A percentile compares a stretch with the other conserved stretches of the same genome.
Conservation (phyloP, 805 yeast genomes). For the Yamadazyma phyllophila region DNA sequence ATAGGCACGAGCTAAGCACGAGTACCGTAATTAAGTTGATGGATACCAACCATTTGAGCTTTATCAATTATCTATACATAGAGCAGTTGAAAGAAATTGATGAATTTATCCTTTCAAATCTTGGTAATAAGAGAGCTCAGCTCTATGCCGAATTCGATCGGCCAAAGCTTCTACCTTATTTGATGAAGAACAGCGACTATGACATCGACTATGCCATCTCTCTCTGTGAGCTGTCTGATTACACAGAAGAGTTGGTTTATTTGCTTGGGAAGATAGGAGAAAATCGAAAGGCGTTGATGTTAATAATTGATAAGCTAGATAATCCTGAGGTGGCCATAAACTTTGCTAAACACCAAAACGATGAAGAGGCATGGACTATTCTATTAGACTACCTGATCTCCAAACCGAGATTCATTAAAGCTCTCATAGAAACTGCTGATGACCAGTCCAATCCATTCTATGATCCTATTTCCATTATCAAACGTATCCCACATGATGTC, state of each 20-base stretch:
- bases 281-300: constrained; percentile 65
- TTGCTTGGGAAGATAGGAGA: constrained; percentile 82
- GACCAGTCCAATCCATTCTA: constrained; percentile 41
- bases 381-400: constrained; percentile 67
- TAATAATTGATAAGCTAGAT: constrained; percentile 72
- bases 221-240: constrained; percentile 53
- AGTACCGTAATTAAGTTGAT: constrained; percentile 48
- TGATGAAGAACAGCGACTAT: constrained; percentile 58
- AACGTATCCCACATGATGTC: constrained; percentile 59
- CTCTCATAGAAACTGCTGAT: constrained; percentile 67
- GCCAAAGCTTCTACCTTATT: constrained; percentile 53
- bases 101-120: constrained; percentile 49
- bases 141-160: constrained; percentile 65
- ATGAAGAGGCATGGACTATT: constrained; percentile 77
- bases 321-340: constrained; percentile 80
- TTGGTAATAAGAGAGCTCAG: constrained; percentile 65
- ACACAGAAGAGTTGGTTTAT: constrained; percentile 73
- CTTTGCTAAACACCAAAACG: constrained; percentile 68
- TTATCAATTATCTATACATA: constrained; percentile 63
- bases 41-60: constrained; percentile 38
- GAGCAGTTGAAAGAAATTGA: constrained; percentile 58
- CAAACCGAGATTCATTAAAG: constrained; percentile 74
- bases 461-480: constrained; percentile 69
- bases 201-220: constrained; percentile 69
- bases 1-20: constrained; percentile 65